phyloP scores from a whole-genome alignment of 495 filamentous ascomycete genomes.

The Aspergillus carlsbadensis region DNA sequence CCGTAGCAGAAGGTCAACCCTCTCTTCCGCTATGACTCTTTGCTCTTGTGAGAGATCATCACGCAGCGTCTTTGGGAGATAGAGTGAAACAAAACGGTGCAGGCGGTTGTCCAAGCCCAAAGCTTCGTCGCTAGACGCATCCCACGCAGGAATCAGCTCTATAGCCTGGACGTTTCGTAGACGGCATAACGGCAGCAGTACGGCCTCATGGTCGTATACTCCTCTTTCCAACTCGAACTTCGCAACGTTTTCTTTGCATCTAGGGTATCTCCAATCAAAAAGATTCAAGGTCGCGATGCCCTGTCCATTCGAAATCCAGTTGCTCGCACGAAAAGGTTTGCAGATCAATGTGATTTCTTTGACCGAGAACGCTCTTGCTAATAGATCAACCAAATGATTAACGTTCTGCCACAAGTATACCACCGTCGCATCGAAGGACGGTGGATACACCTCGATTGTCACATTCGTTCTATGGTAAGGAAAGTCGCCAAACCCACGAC shows the following conservation, averaged over 20 bases:
- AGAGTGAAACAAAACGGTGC: neutral
- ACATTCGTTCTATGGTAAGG: neutral
- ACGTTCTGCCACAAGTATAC: neutral
- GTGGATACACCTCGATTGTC: neutral
- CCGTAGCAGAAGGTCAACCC: too few species aligned
- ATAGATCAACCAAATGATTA: neutral
- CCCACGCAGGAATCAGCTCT: neutral
- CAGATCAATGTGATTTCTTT: neutral
- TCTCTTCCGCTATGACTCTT: neutral
- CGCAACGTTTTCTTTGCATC: neutral
- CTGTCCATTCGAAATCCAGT: neutral
- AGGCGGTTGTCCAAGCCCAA: neutral
- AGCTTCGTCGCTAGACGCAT: too few species aligned
- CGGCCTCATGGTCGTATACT: neutral
- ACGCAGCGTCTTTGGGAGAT: neutral
- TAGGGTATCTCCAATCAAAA: neutral
- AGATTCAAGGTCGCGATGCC: neutral
- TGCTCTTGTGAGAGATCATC: neutral
- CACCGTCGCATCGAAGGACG: neutral
- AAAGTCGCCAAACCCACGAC: neutral
- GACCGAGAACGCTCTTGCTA: neutral
- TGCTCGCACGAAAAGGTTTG: neutral
- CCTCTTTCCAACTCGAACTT: neutral
- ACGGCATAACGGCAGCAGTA: conserved; percentile 1
- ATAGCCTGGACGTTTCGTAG: neutral